These are phyloP conservation scores for Alopecurus myosuroides DNA, from an alignment of 176 grass and related monocot species.

Conservation along the genomic window DNA sequence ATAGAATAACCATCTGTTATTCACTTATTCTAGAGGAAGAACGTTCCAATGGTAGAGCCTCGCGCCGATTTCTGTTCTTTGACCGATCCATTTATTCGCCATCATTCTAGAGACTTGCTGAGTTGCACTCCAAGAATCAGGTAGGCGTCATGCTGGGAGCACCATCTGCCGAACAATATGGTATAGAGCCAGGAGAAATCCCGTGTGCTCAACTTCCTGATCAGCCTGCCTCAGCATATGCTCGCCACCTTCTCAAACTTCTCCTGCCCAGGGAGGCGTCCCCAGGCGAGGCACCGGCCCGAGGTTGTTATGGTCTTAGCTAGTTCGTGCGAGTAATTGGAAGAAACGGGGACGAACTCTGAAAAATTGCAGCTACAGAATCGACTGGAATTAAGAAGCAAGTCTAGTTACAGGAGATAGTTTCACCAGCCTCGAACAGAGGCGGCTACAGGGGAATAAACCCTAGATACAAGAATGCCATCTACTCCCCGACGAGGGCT, in stretches of 20 bases:
- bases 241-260: slow-evolving; percentile 60
- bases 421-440: too few relatives aligned
- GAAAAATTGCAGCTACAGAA: too few relatives aligned
- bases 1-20: background rate
- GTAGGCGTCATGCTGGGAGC: background rate
- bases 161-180: slow-evolving; percentile 31
- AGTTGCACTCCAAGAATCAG: background rate
- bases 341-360: too few relatives aligned
- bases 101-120: background rate
- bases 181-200: slow-evolving; percentile 50
- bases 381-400: too few relatives aligned
- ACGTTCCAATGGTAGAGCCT: too few relatives aligned
- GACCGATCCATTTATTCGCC: background rate
- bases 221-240: slow-evolving; percentile 68
- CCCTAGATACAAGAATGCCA: too few relatives aligned
- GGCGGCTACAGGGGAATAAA: too few relatives aligned
- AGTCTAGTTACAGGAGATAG: too few relatives aligned
- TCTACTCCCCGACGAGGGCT: too few relatives aligned
- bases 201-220: slow-evolving; percentile 37
- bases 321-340: too few relatives aligned
- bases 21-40: background rate
- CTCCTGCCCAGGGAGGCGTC: slow-evolving; percentile 11
- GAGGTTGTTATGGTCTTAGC: too few relatives aligned
- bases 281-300: background rate
- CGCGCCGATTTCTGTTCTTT: background rate